Evolutionary conservation across 371 early-diverging fungal genomes (phyloP), one percentile per base, ranked within the genome.

Genomic region (Funneliformis caledonium): DNA sequence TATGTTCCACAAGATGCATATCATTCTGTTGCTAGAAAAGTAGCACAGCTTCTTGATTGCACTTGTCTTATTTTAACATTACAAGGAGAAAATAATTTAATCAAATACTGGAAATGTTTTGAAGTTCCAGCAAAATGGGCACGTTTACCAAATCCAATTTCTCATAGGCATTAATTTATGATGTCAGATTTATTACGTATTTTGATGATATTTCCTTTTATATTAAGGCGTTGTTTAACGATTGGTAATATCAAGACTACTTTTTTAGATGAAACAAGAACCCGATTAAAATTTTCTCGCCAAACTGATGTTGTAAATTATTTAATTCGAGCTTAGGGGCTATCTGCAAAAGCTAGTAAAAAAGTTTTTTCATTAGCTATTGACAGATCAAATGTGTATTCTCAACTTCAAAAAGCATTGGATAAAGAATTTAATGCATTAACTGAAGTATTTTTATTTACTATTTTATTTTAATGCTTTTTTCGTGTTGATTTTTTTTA

Each of bases 231-330:
- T 1, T 47, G 31, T 70, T 48, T 70, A 70, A 48, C 72, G 43
- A 43, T 48, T 70, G 9, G 26, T 64, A 11, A 64, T 33, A 64
- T 64, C 31, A 64, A 64, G 2, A 31, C 7, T 64, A 64, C 7
- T 64, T 64, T 6, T 64, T 64, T 64, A 64, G 37, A 64, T 64
- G 33, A 64, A n/a, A n/a, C n/a, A n/a, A n/a, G n/a, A n/a, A n/a
- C n/a, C n/a, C n/a, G n/a, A n/a, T n/a, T n/a, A n/a, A n/a, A n/a
- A n/a, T n/a, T n/a, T n/a, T n/a, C n/a, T n/a, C n/a, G n/a, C 22
- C 22, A 4, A 64, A 64, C 22, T 11, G 9, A n/a, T n/a, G 14
- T 64, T 33, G 11, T 64, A 33, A 64, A 64, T 33, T 64, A 1
- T 64, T 64, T 64, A 9, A 64, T 64, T 64, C 26, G 10, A 5